Evolutionary conservation across 192 early-diverging fungal genomes (phyloP).

Genomic region (Kappamyces sp.): DNA sequence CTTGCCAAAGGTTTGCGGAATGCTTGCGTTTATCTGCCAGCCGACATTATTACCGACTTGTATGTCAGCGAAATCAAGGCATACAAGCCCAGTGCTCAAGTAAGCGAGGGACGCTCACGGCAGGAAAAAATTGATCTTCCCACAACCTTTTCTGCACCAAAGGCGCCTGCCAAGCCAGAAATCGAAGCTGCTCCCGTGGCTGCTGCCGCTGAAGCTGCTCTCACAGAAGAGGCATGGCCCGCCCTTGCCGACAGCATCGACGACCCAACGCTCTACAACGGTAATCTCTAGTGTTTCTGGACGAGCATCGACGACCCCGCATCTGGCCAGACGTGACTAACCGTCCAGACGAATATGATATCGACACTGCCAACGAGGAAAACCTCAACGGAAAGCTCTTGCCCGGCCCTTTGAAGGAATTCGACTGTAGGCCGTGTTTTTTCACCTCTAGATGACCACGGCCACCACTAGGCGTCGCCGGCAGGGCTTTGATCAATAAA

Average conservation of each 20-base stretch:
- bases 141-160: conserved; percentile 30
- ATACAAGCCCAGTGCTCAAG: conserved; percentile 28
- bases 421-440: conserved; percentile 17
- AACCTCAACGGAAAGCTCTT: conserved; percentile 21
- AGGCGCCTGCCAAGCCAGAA: conserved; percentile 38
- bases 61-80: conserved; percentile 36
- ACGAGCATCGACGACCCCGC: background rate
- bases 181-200: conserved; percentile 24
- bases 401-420: conserved; percentile 17
- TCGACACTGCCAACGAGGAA: conserved; percentile 28
- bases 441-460: too few relatives aligned
- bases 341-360: conserved; percentile 35
- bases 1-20: too few relatives aligned
- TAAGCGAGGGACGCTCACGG: background rate
- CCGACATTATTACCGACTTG: conserved; percentile 37
- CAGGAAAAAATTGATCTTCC: conserved; percentile 23
- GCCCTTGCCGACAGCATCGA: conserved; percentile 42
- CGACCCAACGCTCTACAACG: conserved; percentile 43
- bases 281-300: conserved; percentile 12
- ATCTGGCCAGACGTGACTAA: background rate
- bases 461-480: too few relatives aligned
- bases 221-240: conserved; percentile 46
- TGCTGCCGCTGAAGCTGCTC: conserved; percentile 21
- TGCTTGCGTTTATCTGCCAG: background rate
- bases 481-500: too few relatives aligned